Evolutionary conservation across 177 flowering plant species (phyloP), one percentile per base, ranked within the genome.

Genomic region (Telopea speciosissima): DNA sequence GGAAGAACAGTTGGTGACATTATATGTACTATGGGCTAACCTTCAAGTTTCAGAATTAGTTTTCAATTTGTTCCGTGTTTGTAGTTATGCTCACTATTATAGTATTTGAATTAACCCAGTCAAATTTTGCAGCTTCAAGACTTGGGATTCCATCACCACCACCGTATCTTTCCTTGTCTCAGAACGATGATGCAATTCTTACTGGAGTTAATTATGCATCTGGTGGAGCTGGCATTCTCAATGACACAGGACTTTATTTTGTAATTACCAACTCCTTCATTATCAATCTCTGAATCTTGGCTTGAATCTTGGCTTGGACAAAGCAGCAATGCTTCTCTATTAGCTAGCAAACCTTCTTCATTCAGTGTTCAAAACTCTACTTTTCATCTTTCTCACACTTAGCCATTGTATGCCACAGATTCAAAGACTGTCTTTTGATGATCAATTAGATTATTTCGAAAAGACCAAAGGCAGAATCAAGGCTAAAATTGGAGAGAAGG

Each of bases 171-270:
- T 75, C 81, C 14, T 60, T 75, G 59, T 66, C 79, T 21, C 31
- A 22, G 5, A 70, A 62, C 36, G 81, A 76, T 52, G 77, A 79
- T 70, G 81, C 77, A 19, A 58, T 79, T 24, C 82, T 85, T 14
- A 74, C 79, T 65, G 97, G 97, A 19, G 91, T 89, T 3, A 92
- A 89, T 58, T 90, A 85, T 76, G 97, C 97, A 1, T 92, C 97
- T 7, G 97, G 97, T 22, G 97, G 97, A 66, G 93, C 96, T 44
- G 97, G 97, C 60, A 92, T 92, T 74, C 90, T 90, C 71, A 92
- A 90, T 64, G 96, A 92, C 3, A 92, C 95, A 0, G 94, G 97
- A 40, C 75, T 82, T 13, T 88, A 89, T 64, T 91, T 91, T 74
- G 97, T 91, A 87, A 77, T n/a, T 31, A 8, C 17, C 24, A 2